Evolutionary conservation across 1,139 yeast genomes (phyloP), one percentile per base, ranked within the genome.

Genomic region (Candida pseudoviswanathii): DNA sequence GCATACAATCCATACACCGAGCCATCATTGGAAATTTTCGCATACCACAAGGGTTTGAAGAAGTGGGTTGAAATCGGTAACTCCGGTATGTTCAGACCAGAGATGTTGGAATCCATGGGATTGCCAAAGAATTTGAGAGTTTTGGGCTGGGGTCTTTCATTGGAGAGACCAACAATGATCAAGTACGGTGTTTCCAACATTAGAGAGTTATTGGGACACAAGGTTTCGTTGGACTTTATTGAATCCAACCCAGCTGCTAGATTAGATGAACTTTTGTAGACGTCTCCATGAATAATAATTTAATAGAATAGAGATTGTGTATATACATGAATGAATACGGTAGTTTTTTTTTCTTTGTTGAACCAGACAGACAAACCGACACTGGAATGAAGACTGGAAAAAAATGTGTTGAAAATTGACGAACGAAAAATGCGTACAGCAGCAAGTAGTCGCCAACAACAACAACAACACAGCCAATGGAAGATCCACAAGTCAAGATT

Each of bases 61-160:
- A 94, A 91, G 70, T 95, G 99, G 99, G 99, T 95, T 55, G 99
- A 95, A 77, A 92, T 95, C 65, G 99, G 99, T 70, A 95, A 95
- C 78, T 90, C 97, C 25, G 99, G 99, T 70, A 88, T 95, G 97
- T 95, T 95, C 80, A 85, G 99, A 75, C 99, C 99, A 25, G 99
- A 95, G 73, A 95, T 95, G 99, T 81, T 95, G 68, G 97, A 91
- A 73, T 77, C 97, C 44, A 92, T 94, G 98, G 99, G 99, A 33
- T 81, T 95, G 65, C 99, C 99, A 54, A 86, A 86, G 77, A 88
- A 90, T 67, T 73, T 95, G 76, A 82, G 98, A 68, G 98, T 94
- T 30, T 82, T 91, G 60, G 99, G 99, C 56, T 95, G 96, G 94
- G 99, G 99, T 64, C 80, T 95, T 62, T 88, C 96, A 39, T 80